A percentile compares a stretch with the other conserved stretches of the same genome.
Evolutionary conservation across 139 green algal species (phyloP).

Genomic region (Chlamydomonas sphaeroides): DNA sequence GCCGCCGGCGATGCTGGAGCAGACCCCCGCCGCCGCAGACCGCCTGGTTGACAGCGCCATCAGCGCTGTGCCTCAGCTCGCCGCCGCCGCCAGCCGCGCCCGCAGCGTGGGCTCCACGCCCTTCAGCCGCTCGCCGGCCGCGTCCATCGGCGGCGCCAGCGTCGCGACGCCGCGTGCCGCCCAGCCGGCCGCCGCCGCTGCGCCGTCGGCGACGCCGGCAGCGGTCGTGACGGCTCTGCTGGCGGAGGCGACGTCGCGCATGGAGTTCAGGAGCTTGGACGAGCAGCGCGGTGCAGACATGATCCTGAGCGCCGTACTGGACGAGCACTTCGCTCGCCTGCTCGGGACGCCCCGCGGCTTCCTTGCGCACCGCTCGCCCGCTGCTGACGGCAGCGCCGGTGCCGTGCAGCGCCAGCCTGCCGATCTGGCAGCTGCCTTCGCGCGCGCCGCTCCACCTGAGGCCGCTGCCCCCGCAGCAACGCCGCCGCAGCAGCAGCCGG

Average conservation of each 20-base stretch:
- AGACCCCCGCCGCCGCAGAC: background rate
- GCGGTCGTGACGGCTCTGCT: slow-evolving; percentile 11
- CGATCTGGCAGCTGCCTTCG: background rate
- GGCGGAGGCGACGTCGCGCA: slow-evolving; percentile 7
- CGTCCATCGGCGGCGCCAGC: background rate
- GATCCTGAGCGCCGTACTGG: slow-evolving; percentile 30
- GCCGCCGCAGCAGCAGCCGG: too few relatives aligned
- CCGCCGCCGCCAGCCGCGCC: background rate
- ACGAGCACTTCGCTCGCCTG: slow-evolving; percentile 32
- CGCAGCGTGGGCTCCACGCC: slow-evolving; percentile 3
- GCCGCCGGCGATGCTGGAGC: slow-evolving; percentile 1
- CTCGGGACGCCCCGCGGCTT: slow-evolving; percentile 34
- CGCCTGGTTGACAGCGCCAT: slow-evolving; percentile 1
- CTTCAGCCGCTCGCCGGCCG: background rate
- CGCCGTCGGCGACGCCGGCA: background rate
- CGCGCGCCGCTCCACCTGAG: too few relatives aligned
- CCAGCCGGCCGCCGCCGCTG: background rate
- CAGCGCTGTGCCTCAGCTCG: slow-evolving; percentile 15
- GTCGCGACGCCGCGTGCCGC: background rate
- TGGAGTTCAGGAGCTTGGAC: slow-evolving; percentile 28
- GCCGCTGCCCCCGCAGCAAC: too few relatives aligned
- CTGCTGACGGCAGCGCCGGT: background rate
- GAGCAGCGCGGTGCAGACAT: slow-evolving; percentile 33
- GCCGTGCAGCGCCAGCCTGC: background rate
- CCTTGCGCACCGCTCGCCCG: slow-evolving; percentile 13